Evolutionary conservation across 805 yeast species (phyloP), one percentile per base, ranked within the genome.

Genomic region (Yarrowia porcina): DNA sequence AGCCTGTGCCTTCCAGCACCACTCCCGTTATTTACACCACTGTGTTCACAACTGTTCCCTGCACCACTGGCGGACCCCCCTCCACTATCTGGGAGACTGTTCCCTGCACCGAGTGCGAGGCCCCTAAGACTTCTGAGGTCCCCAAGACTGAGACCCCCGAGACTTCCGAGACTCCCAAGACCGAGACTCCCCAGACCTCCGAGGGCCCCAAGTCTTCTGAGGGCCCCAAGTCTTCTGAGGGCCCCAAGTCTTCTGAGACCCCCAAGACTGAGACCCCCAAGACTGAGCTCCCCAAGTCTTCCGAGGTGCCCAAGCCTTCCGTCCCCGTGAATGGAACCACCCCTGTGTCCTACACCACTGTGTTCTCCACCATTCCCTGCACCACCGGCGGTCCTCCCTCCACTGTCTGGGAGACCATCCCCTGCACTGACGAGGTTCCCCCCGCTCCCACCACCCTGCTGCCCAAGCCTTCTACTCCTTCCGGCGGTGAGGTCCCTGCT

Each of bases 371-470:
- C 13, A 30, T 50, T 25, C 59, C 59, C 13, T 50, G 59, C 59
- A n/a, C 44, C 23, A 50, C 59, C 7, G 59, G 59, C 18, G 59
- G 59, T 3, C 44, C 59, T 11, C 59, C 59, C 17, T 50, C 59
- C n/a, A 50, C 59, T 12, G 33, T 50, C 13, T 35, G 42, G 42
- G 15, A 35, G 33, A 50, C 59, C 35, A 25, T 50, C 33, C 32
- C 42, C 12, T 50, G 59, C 33, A 50, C 59, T n/a, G 59, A 50
- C 13, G 52, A 45, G 52, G 36, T 13, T 13, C 49, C 49, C 32
- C 18, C 13, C 10, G 13, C 49, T 12, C 4, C 32, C 20, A 9
- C 49, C 20, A 15, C 4, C 10, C n/a, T n/a, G n/a, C 21, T 20
- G 15, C 49, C 49, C 33, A 25, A 25, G 33, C 33, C 21, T 12